Percentiles rank a stretch among this genome's conserved stretches.
Conservation (phyloP, 2,329 filamentous ascomycete genomes). For the Xylariaceae sp. region DNA sequence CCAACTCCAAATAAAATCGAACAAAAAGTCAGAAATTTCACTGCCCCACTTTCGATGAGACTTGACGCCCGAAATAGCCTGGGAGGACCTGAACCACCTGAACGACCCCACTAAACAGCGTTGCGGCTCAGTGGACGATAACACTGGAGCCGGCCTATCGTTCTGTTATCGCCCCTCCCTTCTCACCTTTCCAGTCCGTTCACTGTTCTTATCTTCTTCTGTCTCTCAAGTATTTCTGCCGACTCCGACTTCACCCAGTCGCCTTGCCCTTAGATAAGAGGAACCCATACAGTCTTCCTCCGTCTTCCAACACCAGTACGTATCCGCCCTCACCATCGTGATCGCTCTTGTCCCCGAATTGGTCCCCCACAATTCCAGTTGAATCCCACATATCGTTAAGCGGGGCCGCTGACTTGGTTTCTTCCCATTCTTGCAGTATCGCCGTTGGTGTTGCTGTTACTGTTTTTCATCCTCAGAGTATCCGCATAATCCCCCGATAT, state of each 20-base stretch:
- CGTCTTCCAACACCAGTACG: neutral
- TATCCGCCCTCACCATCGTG: slow-evolving; percentile 21
- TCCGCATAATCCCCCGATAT: neutral
- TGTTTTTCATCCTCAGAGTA: neutral
- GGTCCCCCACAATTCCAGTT: too few relatives aligned
- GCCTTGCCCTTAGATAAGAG: slow-evolving; percentile 3
- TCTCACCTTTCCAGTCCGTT: neutral
- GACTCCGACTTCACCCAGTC: slow-evolving; percentile 2
- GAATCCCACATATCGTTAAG: neutral
- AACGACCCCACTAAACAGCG: slow-evolving; percentile 1
- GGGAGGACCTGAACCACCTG: neutral
- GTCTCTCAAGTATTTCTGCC: slow-evolving; percentile 1
- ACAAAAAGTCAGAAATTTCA: slow-evolving; percentile 18
- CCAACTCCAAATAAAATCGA: neutral
- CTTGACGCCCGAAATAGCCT: slow-evolving; percentile 5
- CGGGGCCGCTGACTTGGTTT: slow-evolving; percentile 13
- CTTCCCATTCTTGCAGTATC: neutral
- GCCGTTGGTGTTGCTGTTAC: neutral
- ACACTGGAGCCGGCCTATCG: neutral
- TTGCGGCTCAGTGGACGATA: slow-evolving; percentile 2
- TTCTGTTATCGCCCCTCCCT: slow-evolving; percentile 10
- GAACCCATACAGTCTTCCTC: neutral
- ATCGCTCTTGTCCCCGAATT: slow-evolving; percentile 6
- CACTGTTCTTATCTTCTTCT: slow-evolving; percentile 9
- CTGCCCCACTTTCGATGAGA: slow-evolving; percentile 10